phyloP scores from a whole-genome alignment of 306 rosid genomes.

The Corylus americana region DNA sequence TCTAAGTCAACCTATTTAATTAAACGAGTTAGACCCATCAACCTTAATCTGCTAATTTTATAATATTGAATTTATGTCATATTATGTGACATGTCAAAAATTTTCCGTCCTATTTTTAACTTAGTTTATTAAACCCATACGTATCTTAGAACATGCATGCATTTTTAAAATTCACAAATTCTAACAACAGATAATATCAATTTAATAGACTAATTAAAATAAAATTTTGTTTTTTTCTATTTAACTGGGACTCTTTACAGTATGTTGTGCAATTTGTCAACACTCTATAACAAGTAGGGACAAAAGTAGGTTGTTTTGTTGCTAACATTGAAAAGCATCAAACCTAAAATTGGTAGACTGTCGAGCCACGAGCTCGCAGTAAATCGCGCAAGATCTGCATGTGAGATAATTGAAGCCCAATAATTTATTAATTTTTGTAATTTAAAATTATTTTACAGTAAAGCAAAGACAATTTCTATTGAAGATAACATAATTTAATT shows the following conservation, averaged over 20 bases:
- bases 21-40: no score
- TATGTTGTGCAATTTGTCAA: conserved; percentile 28
- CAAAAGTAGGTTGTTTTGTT: conserved; percentile 46
- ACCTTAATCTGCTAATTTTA: no score
- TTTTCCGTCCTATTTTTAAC: no score
- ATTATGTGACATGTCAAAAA: no score
- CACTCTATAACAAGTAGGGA: conserved; percentile 23
- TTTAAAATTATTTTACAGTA: background rate
- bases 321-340: conserved; percentile 23
- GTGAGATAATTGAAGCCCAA: background rate
- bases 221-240: no score
- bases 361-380: conserved; percentile 6
- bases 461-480: background rate
- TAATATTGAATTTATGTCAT: no score
- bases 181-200: no score
- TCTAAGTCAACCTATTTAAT: no score
- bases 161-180: no score
- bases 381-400: background rate
- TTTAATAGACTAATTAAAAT: no score
- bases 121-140: no score
- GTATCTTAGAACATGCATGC: no score
- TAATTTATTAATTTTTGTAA: background rate
- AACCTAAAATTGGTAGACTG: conserved; percentile 43
- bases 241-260: conserved; percentile 20
- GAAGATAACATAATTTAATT: background rate